Base-by-base conservation (phyloP, 2,329 filamentous ascomycete species). In the Fusarium avenaceum region DNA sequence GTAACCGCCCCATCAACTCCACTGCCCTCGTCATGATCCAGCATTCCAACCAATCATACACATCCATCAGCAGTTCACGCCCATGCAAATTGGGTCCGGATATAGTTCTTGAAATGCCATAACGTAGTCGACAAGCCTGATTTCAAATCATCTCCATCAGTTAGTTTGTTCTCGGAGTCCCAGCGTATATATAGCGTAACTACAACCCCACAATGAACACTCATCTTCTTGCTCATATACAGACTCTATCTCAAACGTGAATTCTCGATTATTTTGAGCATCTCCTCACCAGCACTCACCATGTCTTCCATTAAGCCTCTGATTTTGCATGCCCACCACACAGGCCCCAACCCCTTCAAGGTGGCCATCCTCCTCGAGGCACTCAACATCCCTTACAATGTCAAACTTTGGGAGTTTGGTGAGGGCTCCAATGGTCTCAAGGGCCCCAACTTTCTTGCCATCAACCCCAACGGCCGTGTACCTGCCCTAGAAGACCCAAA, bases 381-480 rank as follows among this genome's bases (percentile, higher is more conserved):
- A 15, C 76, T 79, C 11, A 61, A 58, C 1, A 26, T 79, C 0
- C 75, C 75, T 3, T 78, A 76, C 57, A 70, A 75, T 10, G 51
- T 59, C 42, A 64, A 64, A n/a, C 61, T 64, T 5, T 64, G 61
- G 61, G 40, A 64, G 6, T 63, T 64, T 0, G 46, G 63, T 1
- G 48, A 65, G 4, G 35, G 35, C 2, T 46, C 52, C 6, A 65
- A 77, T 42, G 66, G 57, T 2, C 58, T 75, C 26, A 57, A 73
- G 6, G 65, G 70, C 4, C 33, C 75, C 10, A 77, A 75, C 30
- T 78, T 70, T 54, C 70, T 64, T 2, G 44, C 60, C 20, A 47
- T 78, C 55, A 78, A 78, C 44, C 74, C 76, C 4, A 79, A 79
- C 38, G 76, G 77, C 10, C 75, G 76, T 2, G 53, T 76, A 3